Percentiles rank a stretch among this genome's conserved stretches.
Conservation (phyloP, 768 basidiomycete genomes). For the Phylloporus sp. region DNA sequence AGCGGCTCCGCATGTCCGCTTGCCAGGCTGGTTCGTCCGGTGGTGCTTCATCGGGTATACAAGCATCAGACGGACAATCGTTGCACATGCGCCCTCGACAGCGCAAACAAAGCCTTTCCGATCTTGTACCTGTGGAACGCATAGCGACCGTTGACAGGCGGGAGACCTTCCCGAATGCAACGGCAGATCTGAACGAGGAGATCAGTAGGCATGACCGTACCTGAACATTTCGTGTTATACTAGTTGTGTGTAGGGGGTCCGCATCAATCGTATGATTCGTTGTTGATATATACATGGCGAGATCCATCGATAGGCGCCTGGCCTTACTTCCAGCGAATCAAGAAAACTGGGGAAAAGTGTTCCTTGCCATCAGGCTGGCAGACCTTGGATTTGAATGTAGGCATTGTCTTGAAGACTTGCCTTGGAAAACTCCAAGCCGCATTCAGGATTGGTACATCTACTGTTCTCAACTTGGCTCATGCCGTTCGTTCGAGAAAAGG, state of each 20-base stretch:
- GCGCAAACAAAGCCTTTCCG: constrained; percentile 60
- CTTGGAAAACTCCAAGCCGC: constrained; percentile 39
- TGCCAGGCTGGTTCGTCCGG: constrained; percentile 10
- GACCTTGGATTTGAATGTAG: constrained; percentile 38
- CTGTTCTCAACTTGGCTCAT: constrained; percentile 10
- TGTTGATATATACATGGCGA: constrained; percentile 29
- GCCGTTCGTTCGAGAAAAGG: constrained; percentile 5
- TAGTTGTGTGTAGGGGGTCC: constrained; percentile 16
- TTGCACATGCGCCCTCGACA: constrained; percentile 48
- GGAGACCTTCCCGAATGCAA: constrained; percentile 60
- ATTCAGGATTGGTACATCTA: constrained; percentile 37
- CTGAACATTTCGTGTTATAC: constrained; percentile 17
- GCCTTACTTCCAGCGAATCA: constrained; percentile 14
- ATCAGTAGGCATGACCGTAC: constrained; percentile 34
- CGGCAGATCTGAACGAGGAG: constrained; percentile 64
- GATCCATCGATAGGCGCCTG: constrained; percentile 18
- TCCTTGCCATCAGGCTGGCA: constrained; percentile 28
- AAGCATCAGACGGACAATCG: constrained; percentile 33
- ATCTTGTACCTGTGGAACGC: constrained; percentile 56
- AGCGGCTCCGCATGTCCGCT: constrained; percentile 47
- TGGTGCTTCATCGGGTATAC: constrained; percentile 14
- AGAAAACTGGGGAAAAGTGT: neutral
- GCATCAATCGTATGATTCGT: constrained; percentile 19
- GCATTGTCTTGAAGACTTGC: constrained; percentile 36
- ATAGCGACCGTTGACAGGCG: constrained; percentile 54